A percentile compares a stretch with the other conserved stretches of the same genome.
Evolutionary conservation across 2,329 filamentous ascomycete genomes (phyloP).

Genomic region (Trichoderma pleuroti): DNA sequence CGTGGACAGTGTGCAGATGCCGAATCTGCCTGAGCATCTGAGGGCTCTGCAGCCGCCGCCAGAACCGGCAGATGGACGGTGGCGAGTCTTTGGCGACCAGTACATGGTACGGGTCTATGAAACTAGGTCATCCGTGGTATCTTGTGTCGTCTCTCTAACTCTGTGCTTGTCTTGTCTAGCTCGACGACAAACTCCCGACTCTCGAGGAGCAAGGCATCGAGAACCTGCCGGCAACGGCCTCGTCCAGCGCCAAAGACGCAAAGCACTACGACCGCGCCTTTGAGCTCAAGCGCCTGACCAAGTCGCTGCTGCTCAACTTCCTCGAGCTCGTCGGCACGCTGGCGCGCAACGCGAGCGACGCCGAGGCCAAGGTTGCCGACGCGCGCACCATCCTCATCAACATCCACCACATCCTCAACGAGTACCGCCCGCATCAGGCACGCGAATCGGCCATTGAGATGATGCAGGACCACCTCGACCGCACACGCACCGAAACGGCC

Average conservation of each 20-base stretch:
- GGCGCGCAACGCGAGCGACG: slow-evolving; percentile 40
- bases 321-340: slow-evolving; percentile 68
- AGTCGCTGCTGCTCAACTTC: slow-evolving; percentile 84
- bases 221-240: slow-evolving; percentile 52
- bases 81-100: slow-evolving; percentile 68
- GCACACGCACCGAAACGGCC: slow-evolving; percentile 68
- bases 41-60: slow-evolving; percentile 76
- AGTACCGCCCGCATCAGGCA: slow-evolving; percentile 91
- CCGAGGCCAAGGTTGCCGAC: slow-evolving; percentile 70
- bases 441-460: slow-evolving; percentile 80
- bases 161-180: slow-evolving; percentile 31
- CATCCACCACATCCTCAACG: slow-evolving; percentile 88
- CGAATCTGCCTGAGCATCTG: slow-evolving; percentile 65
- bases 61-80: slow-evolving; percentile 66
- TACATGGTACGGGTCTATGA: slow-evolving; percentile 46
- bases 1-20: slow-evolving; percentile 32
- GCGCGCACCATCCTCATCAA: slow-evolving; percentile 82
- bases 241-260: slow-evolving; percentile 44
- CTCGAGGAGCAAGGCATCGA: slow-evolving; percentile 68
- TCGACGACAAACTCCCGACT: slow-evolving; percentile 60
- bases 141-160: neutral
- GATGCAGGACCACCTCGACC: slow-evolving; percentile 81
- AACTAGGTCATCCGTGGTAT: no score
- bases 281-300: slow-evolving; percentile 73
- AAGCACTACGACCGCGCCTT: slow-evolving; percentile 61